Conservation (phyloP, 306 rosid species). For the Pueraria montana region DNA sequence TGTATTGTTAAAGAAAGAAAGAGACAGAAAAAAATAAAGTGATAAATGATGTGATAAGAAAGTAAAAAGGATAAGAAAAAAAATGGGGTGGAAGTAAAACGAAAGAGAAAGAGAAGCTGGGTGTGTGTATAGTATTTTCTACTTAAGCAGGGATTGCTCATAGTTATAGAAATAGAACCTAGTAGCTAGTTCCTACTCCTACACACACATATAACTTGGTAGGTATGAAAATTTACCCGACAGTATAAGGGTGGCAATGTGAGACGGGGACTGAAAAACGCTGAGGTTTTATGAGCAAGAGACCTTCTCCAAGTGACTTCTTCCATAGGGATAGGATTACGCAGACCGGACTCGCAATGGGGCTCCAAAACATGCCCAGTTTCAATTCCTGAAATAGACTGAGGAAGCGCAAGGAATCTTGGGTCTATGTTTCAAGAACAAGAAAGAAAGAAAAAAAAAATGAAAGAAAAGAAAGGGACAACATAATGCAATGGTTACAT, state of each 20-base stretch:
- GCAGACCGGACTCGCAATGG: slow-evolving; percentile 25
- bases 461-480: no score
- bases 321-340: slow-evolving; percentile 7
- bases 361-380: slow-evolving; percentile 46
- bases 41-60: no score
- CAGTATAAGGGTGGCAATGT: slow-evolving; percentile 42
- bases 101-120: no score
- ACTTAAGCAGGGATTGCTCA: neutral
- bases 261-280: neutral
- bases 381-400: slow-evolving; percentile 50
- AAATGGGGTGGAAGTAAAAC: no score
- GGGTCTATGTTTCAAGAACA: neutral
- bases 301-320: slow-evolving; percentile 32
- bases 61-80: no score
- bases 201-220: neutral
- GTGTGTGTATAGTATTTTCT: no score
- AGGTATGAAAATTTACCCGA: slow-evolving; percentile 38
- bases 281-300: slow-evolving; percentile 8
- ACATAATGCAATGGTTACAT: neutral
- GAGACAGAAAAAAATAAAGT: neutral
- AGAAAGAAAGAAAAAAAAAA: no score
- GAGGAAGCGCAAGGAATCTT: neutral
- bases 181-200: neutral
- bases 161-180: neutral
- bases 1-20: no score